phyloP scores from a whole-genome alignment of 352 stramenopile species.

The Phytophthora niederhauseri region DNA sequence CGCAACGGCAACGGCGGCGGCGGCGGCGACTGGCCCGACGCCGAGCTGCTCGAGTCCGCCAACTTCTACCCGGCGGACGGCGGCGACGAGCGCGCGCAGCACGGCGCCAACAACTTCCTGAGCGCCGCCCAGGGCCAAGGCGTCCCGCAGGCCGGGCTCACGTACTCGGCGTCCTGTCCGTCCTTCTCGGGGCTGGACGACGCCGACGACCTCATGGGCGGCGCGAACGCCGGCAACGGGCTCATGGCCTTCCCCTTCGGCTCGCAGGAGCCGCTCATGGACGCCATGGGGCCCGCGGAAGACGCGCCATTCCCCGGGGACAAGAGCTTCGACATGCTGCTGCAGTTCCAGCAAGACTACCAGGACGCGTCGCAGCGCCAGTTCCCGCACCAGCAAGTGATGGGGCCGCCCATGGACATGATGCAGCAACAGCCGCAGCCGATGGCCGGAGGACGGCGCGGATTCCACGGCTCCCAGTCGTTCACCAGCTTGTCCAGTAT shows the following conservation, averaged over 20 bases:
- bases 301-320: slow-evolving; percentile 29
- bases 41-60: slow-evolving; percentile 31
- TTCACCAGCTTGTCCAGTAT: slow-evolving; percentile 79
- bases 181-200: slow-evolving; percentile 76
- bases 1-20: slow-evolving; percentile 7
- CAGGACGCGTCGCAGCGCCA: slow-evolving; percentile 47
- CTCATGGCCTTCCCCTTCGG: slow-evolving; percentile 28
- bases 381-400: slow-evolving; percentile 52
- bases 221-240: slow-evolving; percentile 35
- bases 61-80: slow-evolving; percentile 26
- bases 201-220: slow-evolving; percentile 52
- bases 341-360: slow-evolving; percentile 71
- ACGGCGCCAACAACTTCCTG: slow-evolving; percentile 35
- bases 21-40: slow-evolving; percentile 27
- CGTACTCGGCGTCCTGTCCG: slow-evolving; percentile 76
- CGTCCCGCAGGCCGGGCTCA: slow-evolving; percentile 34
- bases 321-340: slow-evolving; percentile 58
- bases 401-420: slow-evolving; percentile 50
- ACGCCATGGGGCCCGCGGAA: slow-evolving; percentile 5
- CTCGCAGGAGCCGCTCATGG: slow-evolving; percentile 36
- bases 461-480: slow-evolving; percentile 69
- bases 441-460: slow-evolving; percentile 35
- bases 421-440: slow-evolving; percentile 27
- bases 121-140: slow-evolving; percentile 15
- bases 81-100: slow-evolving; percentile 36